Base-by-base conservation (phyloP, 2,329 filamentous ascomycete species). In the Alternaria sp. region DNA sequence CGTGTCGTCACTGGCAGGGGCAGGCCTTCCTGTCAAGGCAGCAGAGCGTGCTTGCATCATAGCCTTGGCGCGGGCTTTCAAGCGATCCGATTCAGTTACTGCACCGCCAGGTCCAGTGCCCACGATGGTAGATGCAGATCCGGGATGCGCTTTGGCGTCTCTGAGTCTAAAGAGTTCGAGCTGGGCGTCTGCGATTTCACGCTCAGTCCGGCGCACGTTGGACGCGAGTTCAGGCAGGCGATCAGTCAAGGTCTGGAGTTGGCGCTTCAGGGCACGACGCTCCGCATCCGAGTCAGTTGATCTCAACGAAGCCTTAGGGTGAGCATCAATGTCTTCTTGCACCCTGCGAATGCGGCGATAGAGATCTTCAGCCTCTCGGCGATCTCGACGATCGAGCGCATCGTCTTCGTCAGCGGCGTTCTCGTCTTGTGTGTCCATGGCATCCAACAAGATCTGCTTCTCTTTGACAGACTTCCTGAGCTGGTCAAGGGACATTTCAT, bases 21-120 rank as follows among this genome's bases (percentile, higher is more conserved):
- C 83, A 76, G 94, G 93, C 80, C 91, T 93, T 61, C 96, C 96
- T 21, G 93, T 93, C 67, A 99, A 83, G 17, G 96, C 95, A 59
- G 96, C 96, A 70, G 96, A 94, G 63, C 96, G 91, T 75, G 97
- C 94, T 82, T 98, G 95, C 96, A 99, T 99, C 89, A 97, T 97
- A 43, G 95, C 95, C 82, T 94, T 97, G 30, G 96, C 95, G 70
- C 94, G 89, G 36, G 96, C 96, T 83, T 97, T 98, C 69, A 98
- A 88, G 57, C 95, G 89, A 81, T 99, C 96, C 4, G 93, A 91
- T 81, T 99, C 96, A 0, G 96, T 99, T 45, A 99, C 89, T 47
- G 89, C 83, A 56, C 96, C 96, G 46, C 95, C 95, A 61, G 94
- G 95, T 10, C 96, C 96, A 65, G 95, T 98, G 49, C 96, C 96